A percentile compares a stretch with the other conserved stretches of the same genome.
Evolutionary conservation across 805 yeast genomes (phyloP).

Genomic region (Jamesozyma jinghongensis): DNA sequence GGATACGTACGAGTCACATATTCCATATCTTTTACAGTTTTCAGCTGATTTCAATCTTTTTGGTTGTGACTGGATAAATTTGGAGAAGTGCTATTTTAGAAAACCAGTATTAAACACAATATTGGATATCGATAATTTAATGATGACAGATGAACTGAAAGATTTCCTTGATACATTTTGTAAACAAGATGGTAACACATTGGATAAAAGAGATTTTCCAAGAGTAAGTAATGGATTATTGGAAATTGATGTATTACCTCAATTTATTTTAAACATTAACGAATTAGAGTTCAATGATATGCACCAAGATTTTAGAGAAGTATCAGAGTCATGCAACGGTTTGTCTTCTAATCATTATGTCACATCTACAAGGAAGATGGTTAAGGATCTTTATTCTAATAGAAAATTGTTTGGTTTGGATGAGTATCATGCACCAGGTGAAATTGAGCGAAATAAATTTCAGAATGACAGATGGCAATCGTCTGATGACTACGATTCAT

Average conservation of each 20-base stretch:
- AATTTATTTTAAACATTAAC: constrained; percentile 49
- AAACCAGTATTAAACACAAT: constrained; percentile 39
- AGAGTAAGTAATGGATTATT: constrained; percentile 55
- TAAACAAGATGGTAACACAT: constrained; percentile 11
- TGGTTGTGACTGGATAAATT: constrained; percentile 71
- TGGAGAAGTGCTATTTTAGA: constrained; percentile 44
- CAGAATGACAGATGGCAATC: constrained; percentile 34
- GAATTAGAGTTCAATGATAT: constrained; percentile 37
- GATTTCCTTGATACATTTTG: constrained; percentile 26
- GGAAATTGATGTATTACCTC: constrained; percentile 63
- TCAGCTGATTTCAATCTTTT: constrained; percentile 72
- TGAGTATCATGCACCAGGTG: constrained; percentile 20
- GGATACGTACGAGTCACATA: constrained; percentile 70
- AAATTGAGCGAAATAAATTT: constrained; percentile 20
- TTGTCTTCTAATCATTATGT: constrained; percentile 22
- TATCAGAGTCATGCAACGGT: constrained; percentile 7
- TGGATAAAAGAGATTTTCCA: constrained; percentile 23
- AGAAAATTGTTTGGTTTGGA: constrained; percentile 35
- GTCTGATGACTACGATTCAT: constrained; percentile 29
- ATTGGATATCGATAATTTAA: constrained; percentile 22
- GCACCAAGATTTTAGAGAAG: constrained; percentile 43
- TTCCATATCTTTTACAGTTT: constrained; percentile 70
- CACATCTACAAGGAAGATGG: constrained; percentile 45
- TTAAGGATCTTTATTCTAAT: constrained; percentile 49
- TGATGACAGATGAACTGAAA: constrained; percentile 29